Evolutionary conservation across 306 rosid species (phyloP).

Genomic region (Psophocarpus tetragonolobus): DNA sequence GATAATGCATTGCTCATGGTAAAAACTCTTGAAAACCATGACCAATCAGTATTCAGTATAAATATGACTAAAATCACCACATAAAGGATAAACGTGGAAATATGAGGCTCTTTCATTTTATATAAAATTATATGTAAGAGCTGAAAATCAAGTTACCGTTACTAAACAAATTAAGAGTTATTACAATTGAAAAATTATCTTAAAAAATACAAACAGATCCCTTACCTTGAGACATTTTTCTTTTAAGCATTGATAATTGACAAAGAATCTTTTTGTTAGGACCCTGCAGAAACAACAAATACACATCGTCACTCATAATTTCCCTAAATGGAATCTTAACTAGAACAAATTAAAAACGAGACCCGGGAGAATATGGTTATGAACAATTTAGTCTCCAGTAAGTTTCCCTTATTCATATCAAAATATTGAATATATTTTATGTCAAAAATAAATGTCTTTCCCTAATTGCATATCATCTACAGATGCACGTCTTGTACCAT

Average conservation of each 20-base stretch:
- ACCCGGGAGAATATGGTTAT: background rate
- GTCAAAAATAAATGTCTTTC: background rate
- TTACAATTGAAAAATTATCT: constrained; percentile 16
- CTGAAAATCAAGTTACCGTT: constrained; percentile 1
- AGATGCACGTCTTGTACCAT: background rate
- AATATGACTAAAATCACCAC: constrained; percentile 4
- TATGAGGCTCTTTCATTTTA: background rate
- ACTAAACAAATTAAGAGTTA: constrained; percentile 21
- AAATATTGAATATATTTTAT: background rate
- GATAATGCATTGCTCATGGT: background rate
- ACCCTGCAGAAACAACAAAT: constrained; percentile 55
- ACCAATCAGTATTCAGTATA: constrained; percentile 8
- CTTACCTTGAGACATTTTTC: constrained; percentile 92
- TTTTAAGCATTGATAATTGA: constrained; percentile 92
- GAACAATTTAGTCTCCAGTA: background rate
- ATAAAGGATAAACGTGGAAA: background rate
- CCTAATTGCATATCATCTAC: background rate
- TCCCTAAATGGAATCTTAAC: constrained; percentile 27
- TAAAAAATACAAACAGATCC: constrained; percentile 20
- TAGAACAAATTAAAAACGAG: constrained; percentile 15
- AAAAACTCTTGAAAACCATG: background rate
- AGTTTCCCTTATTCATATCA: background rate
- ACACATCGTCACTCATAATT: constrained; percentile 22
- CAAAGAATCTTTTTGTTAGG: constrained; percentile 78
- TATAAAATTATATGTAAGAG: background rate